Base-by-base conservation (phyloP, 2,329 filamentous ascomycete genomes). In the Epichloe scottii region DNA sequence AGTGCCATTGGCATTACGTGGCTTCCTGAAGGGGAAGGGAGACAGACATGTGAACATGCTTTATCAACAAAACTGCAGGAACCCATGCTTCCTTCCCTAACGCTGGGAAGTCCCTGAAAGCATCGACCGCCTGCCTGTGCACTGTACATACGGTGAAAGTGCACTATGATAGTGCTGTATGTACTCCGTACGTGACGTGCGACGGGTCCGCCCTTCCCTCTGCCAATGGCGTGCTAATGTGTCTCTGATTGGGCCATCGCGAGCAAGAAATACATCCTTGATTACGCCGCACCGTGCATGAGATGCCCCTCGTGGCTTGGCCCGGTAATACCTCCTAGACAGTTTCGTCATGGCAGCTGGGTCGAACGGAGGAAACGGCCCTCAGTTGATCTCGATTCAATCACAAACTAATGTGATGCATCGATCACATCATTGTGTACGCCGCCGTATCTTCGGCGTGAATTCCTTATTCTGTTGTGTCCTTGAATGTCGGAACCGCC, bases 211-310 rank as follows among this genome's bases (percentile, higher is more conserved):
- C 41, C 38, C 40, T 37, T 23, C 14, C 35, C 11, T 33, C 40
- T 15, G 26, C 51, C 53, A 49, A 53, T 48, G 44, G 45, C 8
- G 30, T 34, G 46, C 49, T 49, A 3, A 33, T 15, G 21, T 19
- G 26, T 15, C n/a, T 14, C 23, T 21, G 7, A 41, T 26, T 19
- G n/a, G 33, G 30, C 46, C 48, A 34, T 49, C 33, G 21, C 45
- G 19, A 17, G 42, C 48, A 34, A 45, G 38, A 43, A 14, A 48
- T 46, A 42, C 26, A 11, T 11, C 8, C 35, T 41, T 40, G 47
- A 52, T 53, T 50, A 52, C 54, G 51, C 47, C 40, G 49, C 54
- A 54, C 52, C 50, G 52, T 54, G 54, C 50, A 26, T 26, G 26
- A 26, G 7, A 26, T 2, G 7, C 5, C 23, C 23, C 5, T 23